Percentiles rank a stretch among this genome's conserved stretches.
Evolutionary conservation across 768 basidiomycete species (phyloP).

Genomic region (Auricularia sp.): DNA sequence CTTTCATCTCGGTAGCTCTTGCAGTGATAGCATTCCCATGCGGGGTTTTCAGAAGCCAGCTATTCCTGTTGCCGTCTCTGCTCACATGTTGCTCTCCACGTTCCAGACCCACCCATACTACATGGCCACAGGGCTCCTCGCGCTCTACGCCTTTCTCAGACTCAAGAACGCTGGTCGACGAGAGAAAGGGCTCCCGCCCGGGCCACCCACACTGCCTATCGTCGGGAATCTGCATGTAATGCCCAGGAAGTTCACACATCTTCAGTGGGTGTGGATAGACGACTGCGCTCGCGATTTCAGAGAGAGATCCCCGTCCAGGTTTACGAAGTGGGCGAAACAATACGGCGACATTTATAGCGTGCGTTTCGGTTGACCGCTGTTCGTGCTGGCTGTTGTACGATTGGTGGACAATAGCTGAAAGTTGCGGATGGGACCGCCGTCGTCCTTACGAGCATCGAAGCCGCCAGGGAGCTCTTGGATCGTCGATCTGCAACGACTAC

Average conservation of each 20-base stretch:
- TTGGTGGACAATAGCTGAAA: constrained; percentile 11
- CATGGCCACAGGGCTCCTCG: not conserved
- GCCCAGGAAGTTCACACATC: constrained; percentile 13
- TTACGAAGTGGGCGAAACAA: constrained; percentile 19
- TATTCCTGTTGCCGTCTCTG: too few relatives aligned
- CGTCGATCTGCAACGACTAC: constrained; percentile 14
- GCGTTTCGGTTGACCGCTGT: not conserved
- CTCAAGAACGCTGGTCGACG: not conserved
- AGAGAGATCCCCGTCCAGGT: constrained; percentile 7
- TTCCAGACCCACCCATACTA: not conserved
- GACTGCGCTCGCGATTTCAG: too few relatives aligned
- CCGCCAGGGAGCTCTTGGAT: constrained; percentile 21
- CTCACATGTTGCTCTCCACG: too few relatives aligned
- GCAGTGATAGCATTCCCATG: too few relatives aligned
- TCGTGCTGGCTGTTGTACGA: constrained; percentile 2
- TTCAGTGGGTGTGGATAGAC: constrained; percentile 8
- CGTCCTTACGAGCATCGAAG: constrained; percentile 14
- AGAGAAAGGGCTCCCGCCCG: constrained; percentile 1
- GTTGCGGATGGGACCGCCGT: constrained; percentile 15
- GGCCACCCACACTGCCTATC: constrained; percentile 17
- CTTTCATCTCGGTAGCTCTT: too few relatives aligned
- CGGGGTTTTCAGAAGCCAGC: too few relatives aligned
- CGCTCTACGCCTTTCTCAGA: not conserved
- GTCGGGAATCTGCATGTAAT: constrained; percentile 17
- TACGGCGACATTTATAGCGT: constrained; percentile 21